These are phyloP conservation scores for Cucumis sativus DNA, from an alignment of 306 rosid genomes.

Conservation along the genomic window DNA sequence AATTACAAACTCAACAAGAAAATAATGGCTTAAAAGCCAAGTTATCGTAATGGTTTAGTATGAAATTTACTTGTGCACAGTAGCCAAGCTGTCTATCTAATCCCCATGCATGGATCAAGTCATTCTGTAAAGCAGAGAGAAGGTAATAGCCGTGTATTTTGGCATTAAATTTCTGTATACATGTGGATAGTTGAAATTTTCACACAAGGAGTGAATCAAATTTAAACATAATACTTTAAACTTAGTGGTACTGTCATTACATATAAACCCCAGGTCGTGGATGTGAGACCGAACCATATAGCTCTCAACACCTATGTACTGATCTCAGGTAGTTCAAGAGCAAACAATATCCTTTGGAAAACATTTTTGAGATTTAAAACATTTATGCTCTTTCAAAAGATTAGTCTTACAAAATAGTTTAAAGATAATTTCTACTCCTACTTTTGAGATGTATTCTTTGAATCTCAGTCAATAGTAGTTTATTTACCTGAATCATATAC, in stretches of 20 bases:
- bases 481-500: slow-evolving; percentile 83
- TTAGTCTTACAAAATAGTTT: not conserved
- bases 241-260: not conserved
- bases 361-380: not conserved
- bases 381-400: not conserved
- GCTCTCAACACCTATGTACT: not conserved
- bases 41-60: not conserved
- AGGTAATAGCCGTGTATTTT: not conserved
- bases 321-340: not conserved
- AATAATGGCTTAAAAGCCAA: not conserved
- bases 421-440: not conserved
- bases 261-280: not conserved
- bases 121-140: slow-evolving; percentile 50
- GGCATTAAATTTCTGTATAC: not conserved
- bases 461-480: not conserved
- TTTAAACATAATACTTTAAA: no score
- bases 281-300: not conserved
- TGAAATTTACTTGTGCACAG: slow-evolving; percentile 67
- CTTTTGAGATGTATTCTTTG: not conserved
- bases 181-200: not conserved
- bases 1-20: slow-evolving; percentile 4
- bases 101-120: slow-evolving; percentile 97
- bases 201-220: not conserved
- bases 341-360: not conserved
- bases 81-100: slow-evolving; percentile 78